phyloP scores from a whole-genome alignment of 805 yeast genomes.

The Allodekkera sacchari region DNA sequence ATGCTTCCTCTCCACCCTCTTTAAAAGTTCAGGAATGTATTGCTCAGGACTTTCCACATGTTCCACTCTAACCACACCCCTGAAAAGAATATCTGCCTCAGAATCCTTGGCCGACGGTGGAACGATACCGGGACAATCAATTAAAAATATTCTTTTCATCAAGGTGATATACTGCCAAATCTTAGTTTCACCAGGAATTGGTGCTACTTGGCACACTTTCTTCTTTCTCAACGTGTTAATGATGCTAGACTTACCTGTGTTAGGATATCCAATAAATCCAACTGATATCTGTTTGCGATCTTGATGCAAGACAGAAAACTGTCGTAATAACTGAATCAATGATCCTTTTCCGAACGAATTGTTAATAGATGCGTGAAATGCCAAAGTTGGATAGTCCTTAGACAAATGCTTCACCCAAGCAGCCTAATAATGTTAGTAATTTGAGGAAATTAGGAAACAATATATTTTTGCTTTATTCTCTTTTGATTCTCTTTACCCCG shows the following conservation, averaged over 20 bases:
- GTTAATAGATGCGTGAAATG: conserved; percentile 96
- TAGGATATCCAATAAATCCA: conserved; percentile 96
- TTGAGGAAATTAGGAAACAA: conserved; percentile 3
- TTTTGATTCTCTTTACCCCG: neutral
- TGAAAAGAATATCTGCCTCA: conserved; percentile 83
- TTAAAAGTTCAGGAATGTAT: conserved; percentile 79
- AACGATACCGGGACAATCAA: conserved; percentile 98
- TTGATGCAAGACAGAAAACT: conserved; percentile 80
- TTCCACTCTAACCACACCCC: conserved; percentile 99
- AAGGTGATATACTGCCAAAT: conserved; percentile 98
- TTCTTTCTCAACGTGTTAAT: conserved; percentile 89
- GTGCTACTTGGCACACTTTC: conserved; percentile 96
- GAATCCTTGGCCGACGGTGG: conserved; percentile 90
- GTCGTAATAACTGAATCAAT: conserved; percentile 84
- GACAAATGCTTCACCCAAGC: conserved; percentile 97
- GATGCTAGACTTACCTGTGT: conserved; percentile 95
- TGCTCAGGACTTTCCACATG: conserved; percentile 94
- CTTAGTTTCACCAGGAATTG: conserved; percentile 97
- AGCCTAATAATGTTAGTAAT: conserved; percentile 9
- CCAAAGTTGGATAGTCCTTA: conserved; percentile 86
- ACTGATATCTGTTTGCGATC: conserved; percentile 96
- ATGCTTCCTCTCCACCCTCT: conserved; percentile 81
- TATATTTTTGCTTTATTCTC: neutral
- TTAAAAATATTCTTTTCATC: conserved; percentile 90
- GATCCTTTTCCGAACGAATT: conserved; percentile 98